Percentiles rank a stretch among this genome's conserved stretches.
These are phyloP conservation scores for Rhododendron henanense DNA, from an alignment of 148 eudicot species.

Conservation along the genomic window DNA sequence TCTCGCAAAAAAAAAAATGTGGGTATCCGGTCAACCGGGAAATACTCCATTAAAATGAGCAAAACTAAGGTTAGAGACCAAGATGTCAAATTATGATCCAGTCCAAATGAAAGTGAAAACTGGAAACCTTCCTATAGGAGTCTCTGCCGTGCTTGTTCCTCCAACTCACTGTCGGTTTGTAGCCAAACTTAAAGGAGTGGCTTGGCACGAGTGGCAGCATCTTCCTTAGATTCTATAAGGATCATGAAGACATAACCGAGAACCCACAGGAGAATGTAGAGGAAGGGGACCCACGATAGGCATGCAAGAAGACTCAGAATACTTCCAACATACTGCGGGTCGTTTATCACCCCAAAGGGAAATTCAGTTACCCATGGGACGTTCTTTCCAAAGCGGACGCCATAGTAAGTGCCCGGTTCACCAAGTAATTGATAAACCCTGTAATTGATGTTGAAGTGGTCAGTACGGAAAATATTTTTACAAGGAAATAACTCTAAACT, in stretches of 20 bases:
- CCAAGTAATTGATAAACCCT: conserved; percentile 97
- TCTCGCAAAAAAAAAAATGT: background rate
- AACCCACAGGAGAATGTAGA: conserved; percentile 74
- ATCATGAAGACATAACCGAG: conserved; percentile 87
- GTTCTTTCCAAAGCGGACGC: conserved; percentile 85
- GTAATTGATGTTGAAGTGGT: conserved; percentile 17
- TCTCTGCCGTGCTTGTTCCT: background rate
- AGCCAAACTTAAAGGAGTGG: conserved; percentile 37
- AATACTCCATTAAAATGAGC: background rate
- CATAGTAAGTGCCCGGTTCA: conserved; percentile 92
- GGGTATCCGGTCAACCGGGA: background rate
- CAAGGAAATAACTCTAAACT: background rate
- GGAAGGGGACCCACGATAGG: conserved; percentile 78
- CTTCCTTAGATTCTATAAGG: conserved; percentile 68
- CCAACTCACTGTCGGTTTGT: background rate
- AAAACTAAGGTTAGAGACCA: background rate
- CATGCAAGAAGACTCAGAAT: conserved; percentile 90
- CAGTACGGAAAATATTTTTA: background rate
- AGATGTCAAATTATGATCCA: background rate
- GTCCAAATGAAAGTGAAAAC: background rate
- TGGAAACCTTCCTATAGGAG: background rate
- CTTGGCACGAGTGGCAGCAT: conserved; percentile 80
- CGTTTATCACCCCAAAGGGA: conserved; percentile 86
- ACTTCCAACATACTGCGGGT: conserved; percentile 95
- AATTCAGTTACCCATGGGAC: conserved; percentile 92